Evolutionary conservation across 1,139 yeast species (phyloP), one percentile per base, ranked within the genome.

Genomic region (Pichiaceae sp.): DNA sequence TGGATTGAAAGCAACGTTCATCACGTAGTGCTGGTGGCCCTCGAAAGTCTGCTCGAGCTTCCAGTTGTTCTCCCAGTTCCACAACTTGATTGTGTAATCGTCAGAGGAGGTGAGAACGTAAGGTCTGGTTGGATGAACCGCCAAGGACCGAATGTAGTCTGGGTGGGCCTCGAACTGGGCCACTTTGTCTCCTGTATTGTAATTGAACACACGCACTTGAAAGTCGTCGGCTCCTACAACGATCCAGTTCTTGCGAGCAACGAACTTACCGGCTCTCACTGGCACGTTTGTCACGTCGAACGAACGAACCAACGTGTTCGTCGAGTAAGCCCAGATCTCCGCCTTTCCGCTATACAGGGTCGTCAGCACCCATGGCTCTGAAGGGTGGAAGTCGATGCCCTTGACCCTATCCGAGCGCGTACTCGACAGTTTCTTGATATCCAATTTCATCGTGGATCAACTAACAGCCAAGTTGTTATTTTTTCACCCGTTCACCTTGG

Each of bases 1-100:
- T 41, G 98, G 97, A 62, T 91, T 93, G 68, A 91, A 86, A 37
- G 91, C 87, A 38, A 91, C 78, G 43, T 87, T 76, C 96, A 91
- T 89, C 40, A 91, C 91, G 62, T 83, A 91, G 62, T 91, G 96
- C 57, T 79, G 86, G 60, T 91, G 99, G 41, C 98, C 97, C 61
- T 86, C 95, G 58, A 84, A 93, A 28, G 81, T 76, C 60, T 85
- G 96, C 57, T 86, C 91, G 52, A 82, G 65, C 51, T 75, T 76
- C 98, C 98, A 93, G 56, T 74, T 75, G 56, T 77, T 75, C 38
- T 91, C 97, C 97, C 97, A 91, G 62, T 93, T 87, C 97, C 98
- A 91, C 57, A 89, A 70, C 62, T 81, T 87, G 56, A 93, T 75
- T 31, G 94, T 75, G 66, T 84, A 76, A 60, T 91, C 98, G 63